A percentile compares a stretch with the other conserved stretches of the same genome.
These are phyloP conservation scores for Plantago rigida DNA, from an alignment of 305 asterid species.

Conservation along the genomic window DNA sequence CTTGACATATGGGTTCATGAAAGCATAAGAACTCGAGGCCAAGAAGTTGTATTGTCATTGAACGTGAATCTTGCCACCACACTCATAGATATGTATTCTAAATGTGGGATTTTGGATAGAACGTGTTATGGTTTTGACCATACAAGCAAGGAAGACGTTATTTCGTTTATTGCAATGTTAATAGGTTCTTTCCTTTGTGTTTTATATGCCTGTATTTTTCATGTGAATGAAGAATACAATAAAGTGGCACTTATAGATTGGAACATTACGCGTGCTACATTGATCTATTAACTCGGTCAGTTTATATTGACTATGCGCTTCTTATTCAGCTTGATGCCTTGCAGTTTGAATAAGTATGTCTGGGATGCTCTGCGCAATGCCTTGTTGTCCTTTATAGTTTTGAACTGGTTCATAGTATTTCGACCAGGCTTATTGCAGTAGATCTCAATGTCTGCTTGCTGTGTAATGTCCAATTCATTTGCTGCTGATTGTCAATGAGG, in stretches of 20 bases:
- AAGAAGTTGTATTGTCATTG: slow-evolving; percentile 32
- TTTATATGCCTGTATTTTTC: slow-evolving; percentile 51
- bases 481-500: slow-evolving; percentile 51
- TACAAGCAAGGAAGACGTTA: slow-evolving; percentile 42
- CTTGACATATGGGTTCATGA: slow-evolving; percentile 61
- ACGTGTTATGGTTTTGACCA: slow-evolving; percentile 39
- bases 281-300: slow-evolving; percentile 60
- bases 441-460: slow-evolving; percentile 69
- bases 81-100: slow-evolving; percentile 62
- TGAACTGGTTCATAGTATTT: slow-evolving; percentile 42
- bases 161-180: slow-evolving; percentile 66
- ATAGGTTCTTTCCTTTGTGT: slow-evolving; percentile 54
- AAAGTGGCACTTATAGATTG: slow-evolving; percentile 33
- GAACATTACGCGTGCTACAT: slow-evolving; percentile 65
- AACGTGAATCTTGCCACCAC: slow-evolving; percentile 64
- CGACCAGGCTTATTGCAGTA: slow-evolving; percentile 45
- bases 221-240: slow-evolving; percentile 29
- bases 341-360: slow-evolving; percentile 48
- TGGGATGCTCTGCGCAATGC: slow-evolving; percentile 65
- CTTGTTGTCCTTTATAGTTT: slow-evolving; percentile 47
- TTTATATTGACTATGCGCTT: slow-evolving; percentile 60
- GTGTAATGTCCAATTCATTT: slow-evolving; percentile 64
- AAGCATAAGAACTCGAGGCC: slow-evolving; percentile 42
- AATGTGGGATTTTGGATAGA: slow-evolving; percentile 54
- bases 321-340: slow-evolving; percentile 44